Percentiles rank a stretch among this genome's conserved stretches.
phyloP scores from a whole-genome alignment of 2,329 filamentous ascomycete species.

The Botrytis squamosa region DNA sequence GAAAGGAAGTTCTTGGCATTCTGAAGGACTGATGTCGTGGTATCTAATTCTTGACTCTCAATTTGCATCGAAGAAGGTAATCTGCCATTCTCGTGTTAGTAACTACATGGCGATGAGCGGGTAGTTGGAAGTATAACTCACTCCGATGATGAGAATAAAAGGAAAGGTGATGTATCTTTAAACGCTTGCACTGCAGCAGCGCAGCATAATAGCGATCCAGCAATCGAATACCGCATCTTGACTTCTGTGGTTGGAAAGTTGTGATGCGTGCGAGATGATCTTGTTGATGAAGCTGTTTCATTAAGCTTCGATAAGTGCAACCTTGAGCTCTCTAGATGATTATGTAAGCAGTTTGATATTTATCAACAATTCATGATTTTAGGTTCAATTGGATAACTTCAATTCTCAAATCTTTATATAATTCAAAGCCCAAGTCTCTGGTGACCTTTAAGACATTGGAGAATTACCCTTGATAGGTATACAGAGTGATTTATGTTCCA shows the following conservation, averaged over 20 bases:
- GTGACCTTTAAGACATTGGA: no score
- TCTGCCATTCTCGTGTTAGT: constrained; percentile 24
- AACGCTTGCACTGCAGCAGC: constrained; percentile 68
- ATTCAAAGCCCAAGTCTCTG: background rate
- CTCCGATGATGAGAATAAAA: constrained; percentile 71
- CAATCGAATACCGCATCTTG: constrained; percentile 56
- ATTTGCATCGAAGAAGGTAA: constrained; percentile 25
- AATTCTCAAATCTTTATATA: background rate
- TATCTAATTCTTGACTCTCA: constrained; percentile 29
- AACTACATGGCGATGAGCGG: background rate
- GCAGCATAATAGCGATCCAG: constrained; percentile 51
- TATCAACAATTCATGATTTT: background rate
- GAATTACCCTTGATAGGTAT: no score
- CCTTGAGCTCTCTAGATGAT: background rate
- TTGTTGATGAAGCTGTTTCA: constrained; percentile 20
- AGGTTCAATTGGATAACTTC: background rate
- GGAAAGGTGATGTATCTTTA: constrained; percentile 82
- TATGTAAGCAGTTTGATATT: background rate
- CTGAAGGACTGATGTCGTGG: constrained; percentile 27
- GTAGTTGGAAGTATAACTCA: constrained; percentile 26
- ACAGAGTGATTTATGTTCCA: background rate
- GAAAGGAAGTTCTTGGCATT: constrained; percentile 50
- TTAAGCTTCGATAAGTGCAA: constrained; percentile 14
- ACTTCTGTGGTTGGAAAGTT: constrained; percentile 25
- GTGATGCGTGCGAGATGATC: constrained; percentile 9